Conservation (phyloP, 2,329 filamentous ascomycete genomes). For the Pseudocercospora cruenta region DNA sequence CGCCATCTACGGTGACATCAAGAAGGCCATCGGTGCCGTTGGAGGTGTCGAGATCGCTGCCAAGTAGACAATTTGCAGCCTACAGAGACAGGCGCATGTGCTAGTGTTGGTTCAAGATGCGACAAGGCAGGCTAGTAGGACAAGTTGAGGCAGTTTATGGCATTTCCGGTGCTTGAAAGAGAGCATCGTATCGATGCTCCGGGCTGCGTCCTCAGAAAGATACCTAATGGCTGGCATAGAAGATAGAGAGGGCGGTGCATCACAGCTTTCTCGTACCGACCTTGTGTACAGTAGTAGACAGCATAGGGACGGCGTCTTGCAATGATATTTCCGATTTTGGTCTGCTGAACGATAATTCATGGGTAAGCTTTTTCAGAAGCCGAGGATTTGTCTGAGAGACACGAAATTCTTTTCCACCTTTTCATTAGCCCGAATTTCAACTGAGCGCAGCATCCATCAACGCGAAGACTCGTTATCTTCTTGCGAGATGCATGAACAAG, state of each 20-base stretch:
- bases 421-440: background rate
- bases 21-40: conserved; percentile 62
- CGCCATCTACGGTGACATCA: conserved; percentile 74
- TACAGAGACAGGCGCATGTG: background rate
- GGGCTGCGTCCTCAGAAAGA: background rate
- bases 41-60: conserved; percentile 73
- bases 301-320: conserved; percentile 12
- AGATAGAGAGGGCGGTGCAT: conserved; percentile 14
- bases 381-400: background rate
- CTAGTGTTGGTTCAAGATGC: conserved; percentile 10
- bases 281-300: conserved; percentile 14
- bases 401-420: background rate
- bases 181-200: background rate
- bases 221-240: conserved; percentile 16
- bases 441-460: background rate
- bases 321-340: background rate
- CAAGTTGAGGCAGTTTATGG: conserved; percentile 1
- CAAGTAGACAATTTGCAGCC: conserved; percentile 20
- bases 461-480: background rate
- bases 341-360: no score
- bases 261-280: conserved; percentile 12
- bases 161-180: background rate
- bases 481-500: background rate
- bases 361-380: background rate
- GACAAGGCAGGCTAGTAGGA: conserved; percentile 7